phyloP scores from a whole-genome alignment of 1,284 basidiomycete species.

The Leccinum ponderosum region DNA sequence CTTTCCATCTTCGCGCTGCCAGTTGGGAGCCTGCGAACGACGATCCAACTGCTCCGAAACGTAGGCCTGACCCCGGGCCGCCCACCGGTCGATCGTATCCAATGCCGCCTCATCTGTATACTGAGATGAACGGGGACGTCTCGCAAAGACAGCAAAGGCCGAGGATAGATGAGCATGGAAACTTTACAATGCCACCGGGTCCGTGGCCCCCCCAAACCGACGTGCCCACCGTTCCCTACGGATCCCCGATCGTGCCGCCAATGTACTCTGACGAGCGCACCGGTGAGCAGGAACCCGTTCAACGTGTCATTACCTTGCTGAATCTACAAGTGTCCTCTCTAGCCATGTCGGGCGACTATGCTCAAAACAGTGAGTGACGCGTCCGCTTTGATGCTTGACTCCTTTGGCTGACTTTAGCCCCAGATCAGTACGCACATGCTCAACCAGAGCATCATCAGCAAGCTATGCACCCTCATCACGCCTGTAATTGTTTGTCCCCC shows the following conservation, averaged over 20 bases:
- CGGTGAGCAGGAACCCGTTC: slow-evolving; percentile 33
- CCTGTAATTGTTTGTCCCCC: slow-evolving; percentile 34
- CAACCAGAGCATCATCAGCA: slow-evolving; percentile 36
- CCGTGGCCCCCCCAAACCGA: slow-evolving; percentile 33
- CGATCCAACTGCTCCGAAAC: slow-evolving; percentile 37
- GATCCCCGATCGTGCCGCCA: slow-evolving; percentile 37
- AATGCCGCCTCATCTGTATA: slow-evolving; percentile 36
- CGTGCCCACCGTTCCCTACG: slow-evolving; percentile 34
- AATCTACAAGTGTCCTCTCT: slow-evolving; percentile 21
- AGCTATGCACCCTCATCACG: slow-evolving; percentile 28
- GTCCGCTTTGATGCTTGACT: not conserved
- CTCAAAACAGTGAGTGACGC: slow-evolving; percentile 34
- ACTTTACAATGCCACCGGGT: slow-evolving; percentile 25
- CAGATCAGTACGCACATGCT: slow-evolving; percentile 31
- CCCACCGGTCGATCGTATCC: slow-evolving; percentile 35
- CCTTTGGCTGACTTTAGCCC: slow-evolving; percentile 16
- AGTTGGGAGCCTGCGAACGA: slow-evolving; percentile 42
- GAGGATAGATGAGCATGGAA: slow-evolving; percentile 33
- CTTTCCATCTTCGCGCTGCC: slow-evolving; percentile 44
- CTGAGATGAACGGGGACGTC: slow-evolving; percentile 37
- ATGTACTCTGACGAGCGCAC: slow-evolving; percentile 49
- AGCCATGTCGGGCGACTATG: slow-evolving; percentile 32
- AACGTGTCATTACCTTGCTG: slow-evolving; percentile 8
- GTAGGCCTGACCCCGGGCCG: slow-evolving; percentile 34
- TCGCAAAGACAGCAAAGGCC: slow-evolving; percentile 26